A percentile compares a stretch with the other conserved stretches of the same genome.
Conservation (phyloP, 163 green algal genomes). For the Scenedesmus sp. region DNA sequence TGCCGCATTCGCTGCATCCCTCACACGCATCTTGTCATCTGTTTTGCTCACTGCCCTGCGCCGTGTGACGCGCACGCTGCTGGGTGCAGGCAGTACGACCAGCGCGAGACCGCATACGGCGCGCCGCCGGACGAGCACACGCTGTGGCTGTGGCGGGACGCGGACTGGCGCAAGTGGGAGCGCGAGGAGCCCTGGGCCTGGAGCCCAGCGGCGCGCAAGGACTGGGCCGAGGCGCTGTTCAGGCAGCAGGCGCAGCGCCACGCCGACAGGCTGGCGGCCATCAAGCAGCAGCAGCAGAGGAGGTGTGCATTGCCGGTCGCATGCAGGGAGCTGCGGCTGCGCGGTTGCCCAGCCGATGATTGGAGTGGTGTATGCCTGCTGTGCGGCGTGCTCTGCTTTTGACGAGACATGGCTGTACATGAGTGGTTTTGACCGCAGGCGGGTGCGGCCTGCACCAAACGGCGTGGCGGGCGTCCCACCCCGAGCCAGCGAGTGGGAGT, state of each 20-base stretch:
- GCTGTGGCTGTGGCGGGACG: conserved; percentile 53
- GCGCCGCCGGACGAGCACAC: conserved; percentile 52
- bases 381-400: background rate
- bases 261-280: background rate
- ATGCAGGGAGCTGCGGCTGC: no score
- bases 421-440: background rate
- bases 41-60: no score
- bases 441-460: background rate
- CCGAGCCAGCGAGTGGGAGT: background rate
- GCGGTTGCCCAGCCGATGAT: no score
- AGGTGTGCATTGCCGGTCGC: background rate
- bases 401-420: background rate
- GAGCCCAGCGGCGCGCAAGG: background rate
- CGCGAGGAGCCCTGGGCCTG: conserved; percentile 45
- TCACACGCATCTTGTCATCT: no score
- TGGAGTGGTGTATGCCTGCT: no score
- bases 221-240: conserved; percentile 39
- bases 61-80: background rate
- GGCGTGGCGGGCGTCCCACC: conserved; percentile 26
- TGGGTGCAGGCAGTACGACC: conserved; percentile 51
- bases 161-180: conserved; percentile 57
- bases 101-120: conserved; percentile 27
- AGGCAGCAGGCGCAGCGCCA: conserved; percentile 48
- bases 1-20: background rate
- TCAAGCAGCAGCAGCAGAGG: conserved; percentile 28